A percentile compares a stretch with the other conserved stretches of the same genome.
Evolutionary conservation across 441 rosid genomes (phyloP).

Genomic region (Macaranga tanarius): DNA sequence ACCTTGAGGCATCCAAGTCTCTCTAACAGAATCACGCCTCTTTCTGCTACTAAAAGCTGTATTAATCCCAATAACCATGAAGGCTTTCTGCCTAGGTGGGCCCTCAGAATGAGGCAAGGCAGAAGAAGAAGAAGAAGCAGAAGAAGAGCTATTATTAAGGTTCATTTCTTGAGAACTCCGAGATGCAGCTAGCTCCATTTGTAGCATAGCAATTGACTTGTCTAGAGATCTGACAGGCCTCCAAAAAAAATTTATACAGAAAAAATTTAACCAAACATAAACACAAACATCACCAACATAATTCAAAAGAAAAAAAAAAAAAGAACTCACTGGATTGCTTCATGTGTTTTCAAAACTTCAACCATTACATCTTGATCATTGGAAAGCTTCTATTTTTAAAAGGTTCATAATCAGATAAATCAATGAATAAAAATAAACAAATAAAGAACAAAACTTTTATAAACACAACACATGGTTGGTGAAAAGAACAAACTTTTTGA

Average conservation of each 20-base stretch:
- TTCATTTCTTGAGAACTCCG: conserved; percentile 46
- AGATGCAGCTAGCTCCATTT: conserved; percentile 69
- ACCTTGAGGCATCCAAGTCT: conserved; percentile 99
- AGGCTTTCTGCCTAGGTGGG: conserved; percentile 52
- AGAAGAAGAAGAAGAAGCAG: no score
- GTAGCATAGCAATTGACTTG: conserved; percentile 63
- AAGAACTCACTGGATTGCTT: conserved; percentile 78
- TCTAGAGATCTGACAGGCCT: conserved; percentile 57
- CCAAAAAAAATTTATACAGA: conserved; percentile 18
- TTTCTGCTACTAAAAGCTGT: conserved; percentile 95
- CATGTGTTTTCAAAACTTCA: conserved; percentile 67
- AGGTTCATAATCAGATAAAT: neutral
- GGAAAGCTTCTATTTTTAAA: conserved; percentile 35
- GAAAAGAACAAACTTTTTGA: conserved; percentile 44
- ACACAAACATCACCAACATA: neutral
- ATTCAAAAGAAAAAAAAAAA: neutral
- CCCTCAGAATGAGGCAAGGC: conserved; percentile 24
- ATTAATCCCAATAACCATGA: conserved; percentile 88
- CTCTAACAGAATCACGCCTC: conserved; percentile 92
- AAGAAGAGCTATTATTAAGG: conserved; percentile 31
- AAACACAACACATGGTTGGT: no score
- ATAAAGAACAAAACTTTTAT: neutral
- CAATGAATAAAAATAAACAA: neutral
- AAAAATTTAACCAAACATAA: neutral
- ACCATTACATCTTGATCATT: conserved; percentile 48